Percentiles rank a stretch among this genome's conserved stretches.
Evolutionary conservation across 331 rosid species (phyloP).

Genomic region (Acacia pycnantha): DNA sequence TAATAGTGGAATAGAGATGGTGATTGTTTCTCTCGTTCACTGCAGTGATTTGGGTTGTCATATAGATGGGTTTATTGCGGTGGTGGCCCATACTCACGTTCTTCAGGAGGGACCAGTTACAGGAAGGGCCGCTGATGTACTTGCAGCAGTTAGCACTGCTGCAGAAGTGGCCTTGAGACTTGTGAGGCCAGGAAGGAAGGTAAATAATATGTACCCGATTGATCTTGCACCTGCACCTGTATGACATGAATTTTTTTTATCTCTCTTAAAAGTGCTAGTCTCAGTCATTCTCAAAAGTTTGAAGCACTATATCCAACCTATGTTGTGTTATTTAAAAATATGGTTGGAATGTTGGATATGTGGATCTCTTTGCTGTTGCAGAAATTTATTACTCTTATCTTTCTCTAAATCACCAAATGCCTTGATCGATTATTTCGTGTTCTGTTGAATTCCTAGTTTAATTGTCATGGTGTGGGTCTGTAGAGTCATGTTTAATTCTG

Average conservation of each 20-base stretch:
- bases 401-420: not conserved
- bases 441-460: not conserved
- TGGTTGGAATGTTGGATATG: too few relatives aligned
- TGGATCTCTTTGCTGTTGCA: not conserved
- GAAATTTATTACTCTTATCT: not conserved
- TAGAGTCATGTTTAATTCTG: not conserved
- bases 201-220: constrained; percentile 15
- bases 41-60: constrained; percentile 97
- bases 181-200: constrained; percentile 92
- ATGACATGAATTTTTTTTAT: not conserved
- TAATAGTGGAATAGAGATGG: not conserved
- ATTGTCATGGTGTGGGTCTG: not conserved
- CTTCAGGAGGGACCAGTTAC: constrained; percentile 81
- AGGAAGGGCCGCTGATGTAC: constrained; percentile 88
- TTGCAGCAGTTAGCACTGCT: constrained; percentile 95
- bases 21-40: constrained; percentile 4
- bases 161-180: constrained; percentile 99
- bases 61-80: constrained; percentile 89
- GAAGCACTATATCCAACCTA: not conserved
- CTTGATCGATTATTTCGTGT: not conserved
- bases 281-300: not conserved
- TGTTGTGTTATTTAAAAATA: not conserved
- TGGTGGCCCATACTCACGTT: constrained; percentile 88
- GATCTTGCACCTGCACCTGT: not conserved
- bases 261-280: not conserved